Percentiles rank a stretch among this genome's conserved stretches.
phyloP scores from a whole-genome alignment of 148 eudicot genomes.

The Camellia granthamiana region DNA sequence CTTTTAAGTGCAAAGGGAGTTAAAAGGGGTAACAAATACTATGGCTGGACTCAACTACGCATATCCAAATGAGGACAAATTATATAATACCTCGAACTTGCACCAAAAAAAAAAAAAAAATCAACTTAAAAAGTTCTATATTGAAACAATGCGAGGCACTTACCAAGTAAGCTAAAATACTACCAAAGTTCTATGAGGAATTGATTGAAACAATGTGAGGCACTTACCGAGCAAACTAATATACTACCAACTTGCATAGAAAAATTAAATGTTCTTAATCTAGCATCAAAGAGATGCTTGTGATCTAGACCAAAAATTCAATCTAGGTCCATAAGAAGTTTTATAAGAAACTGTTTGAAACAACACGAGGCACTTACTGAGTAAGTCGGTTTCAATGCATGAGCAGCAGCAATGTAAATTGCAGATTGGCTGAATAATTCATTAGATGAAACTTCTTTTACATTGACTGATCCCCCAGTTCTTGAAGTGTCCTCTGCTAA shows the following conservation, averaged over 20 bases:
- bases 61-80: no score
- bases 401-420: constrained; percentile 93
- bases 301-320: not conserved
- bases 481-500: constrained; percentile 95
- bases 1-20: not conserved
- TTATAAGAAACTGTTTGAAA: not conserved
- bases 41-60: no score
- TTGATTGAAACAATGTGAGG: no score
- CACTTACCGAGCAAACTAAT: no score
- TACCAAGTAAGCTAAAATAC: no score
- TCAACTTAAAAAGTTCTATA: no score
- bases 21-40: not conserved
- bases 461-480: constrained; percentile 44
- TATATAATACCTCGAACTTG: no score
- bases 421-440: constrained; percentile 89
- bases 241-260: not conserved
- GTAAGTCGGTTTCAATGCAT: constrained; percentile 85
- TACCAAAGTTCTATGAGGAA: no score
- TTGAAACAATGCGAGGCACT: no score
- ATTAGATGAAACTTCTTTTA: constrained; percentile 64
- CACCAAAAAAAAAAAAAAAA: no score
- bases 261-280: not conserved
- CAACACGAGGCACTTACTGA: constrained; percentile 42
- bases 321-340: not conserved
- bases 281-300: not conserved